A percentile compares a stretch with the other conserved stretches of the same genome.
Conservation (phyloP, 768 basidiomycete species). For the Calocybe gangraenosa region DNA sequence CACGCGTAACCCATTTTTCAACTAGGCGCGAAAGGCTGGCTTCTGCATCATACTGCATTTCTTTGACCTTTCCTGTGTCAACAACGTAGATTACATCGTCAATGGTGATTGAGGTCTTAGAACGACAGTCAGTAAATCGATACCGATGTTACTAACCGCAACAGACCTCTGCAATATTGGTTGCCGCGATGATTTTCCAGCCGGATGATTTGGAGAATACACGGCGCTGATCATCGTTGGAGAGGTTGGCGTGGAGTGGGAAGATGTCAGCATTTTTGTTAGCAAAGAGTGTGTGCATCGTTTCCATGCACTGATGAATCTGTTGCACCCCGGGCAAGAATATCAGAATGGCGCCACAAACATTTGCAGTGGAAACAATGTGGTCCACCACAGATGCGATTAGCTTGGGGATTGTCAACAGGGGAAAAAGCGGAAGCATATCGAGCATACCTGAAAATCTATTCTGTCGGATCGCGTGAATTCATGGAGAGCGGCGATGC, state of each 20-base stretch:
- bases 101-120: constrained; percentile 86
- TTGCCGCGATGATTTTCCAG: constrained; percentile 86
- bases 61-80: constrained; percentile 83
- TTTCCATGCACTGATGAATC: constrained; percentile 72
- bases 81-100: constrained; percentile 86
- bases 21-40: constrained; percentile 70
- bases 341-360: constrained; percentile 69
- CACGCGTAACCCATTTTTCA: constrained; percentile 75
- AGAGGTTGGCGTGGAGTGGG: constrained; percentile 87
- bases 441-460: constrained; percentile 59
- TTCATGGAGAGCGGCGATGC: constrained; percentile 52
- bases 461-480: constrained; percentile 60
- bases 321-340: constrained; percentile 92
- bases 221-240: constrained; percentile 74
- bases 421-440: background rate
- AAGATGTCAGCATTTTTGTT: constrained; percentile 48
- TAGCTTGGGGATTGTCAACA: constrained; percentile 36
- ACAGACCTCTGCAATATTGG: constrained; percentile 85
- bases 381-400: constrained; percentile 63
- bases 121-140: background rate
- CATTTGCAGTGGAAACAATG: constrained; percentile 46
- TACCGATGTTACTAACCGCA: too few species aligned
- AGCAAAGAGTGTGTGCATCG: constrained; percentile 34
- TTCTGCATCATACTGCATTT: constrained; percentile 69
- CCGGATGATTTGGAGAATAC: constrained; percentile 62